A percentile compares a stretch with the other conserved stretches of the same genome.
phyloP scores from a whole-genome alignment of 805 yeast species.

The Ogataea salicorniae region DNA sequence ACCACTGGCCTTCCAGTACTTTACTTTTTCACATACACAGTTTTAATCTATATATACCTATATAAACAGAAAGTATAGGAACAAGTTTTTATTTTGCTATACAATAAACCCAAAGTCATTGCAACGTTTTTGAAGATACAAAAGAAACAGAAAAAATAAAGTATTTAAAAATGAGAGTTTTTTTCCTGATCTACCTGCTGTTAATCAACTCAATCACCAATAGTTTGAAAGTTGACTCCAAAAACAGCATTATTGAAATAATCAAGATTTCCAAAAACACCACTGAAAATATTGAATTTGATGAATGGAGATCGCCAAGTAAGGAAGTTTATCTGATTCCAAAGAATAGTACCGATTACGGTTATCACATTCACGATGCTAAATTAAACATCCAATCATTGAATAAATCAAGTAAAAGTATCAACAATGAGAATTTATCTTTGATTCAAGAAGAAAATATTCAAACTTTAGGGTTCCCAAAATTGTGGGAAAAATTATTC shows the following conservation, averaged over 20 bases:
- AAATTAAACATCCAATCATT: conserved; percentile 1
- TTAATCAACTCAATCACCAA: too few species aligned
- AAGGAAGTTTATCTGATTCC: conserved; percentile 25
- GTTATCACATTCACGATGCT: conserved; percentile 10
- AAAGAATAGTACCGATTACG: neutral
- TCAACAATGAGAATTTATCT: neutral
- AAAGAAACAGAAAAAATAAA: too few species aligned
- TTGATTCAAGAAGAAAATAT: conserved; percentile 25
- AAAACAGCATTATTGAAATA: conserved; percentile 10
- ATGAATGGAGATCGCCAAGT: conserved; percentile 25
- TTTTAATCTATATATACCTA: too few species aligned
- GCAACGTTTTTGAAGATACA: too few species aligned
- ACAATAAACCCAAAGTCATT: too few species aligned
- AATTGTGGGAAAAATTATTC: conserved; percentile 18
- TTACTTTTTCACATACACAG: too few species aligned
- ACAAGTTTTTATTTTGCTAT: too few species aligned
- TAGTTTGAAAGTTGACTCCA: neutral
- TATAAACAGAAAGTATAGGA: too few species aligned
- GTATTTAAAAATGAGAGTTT: too few species aligned
- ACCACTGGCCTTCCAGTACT: too few species aligned
- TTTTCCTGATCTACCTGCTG: too few species aligned
- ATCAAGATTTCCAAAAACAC: conserved; percentile 9
- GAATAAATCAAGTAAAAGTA: neutral
- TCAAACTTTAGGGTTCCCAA: conserved; percentile 26
- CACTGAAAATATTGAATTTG: conserved; percentile 17